Evolutionary conservation across 192 early-diverging fungal genomes (phyloP), one percentile per base, ranked within the genome.

Genomic region (Rhizophlyctis rosea): DNA sequence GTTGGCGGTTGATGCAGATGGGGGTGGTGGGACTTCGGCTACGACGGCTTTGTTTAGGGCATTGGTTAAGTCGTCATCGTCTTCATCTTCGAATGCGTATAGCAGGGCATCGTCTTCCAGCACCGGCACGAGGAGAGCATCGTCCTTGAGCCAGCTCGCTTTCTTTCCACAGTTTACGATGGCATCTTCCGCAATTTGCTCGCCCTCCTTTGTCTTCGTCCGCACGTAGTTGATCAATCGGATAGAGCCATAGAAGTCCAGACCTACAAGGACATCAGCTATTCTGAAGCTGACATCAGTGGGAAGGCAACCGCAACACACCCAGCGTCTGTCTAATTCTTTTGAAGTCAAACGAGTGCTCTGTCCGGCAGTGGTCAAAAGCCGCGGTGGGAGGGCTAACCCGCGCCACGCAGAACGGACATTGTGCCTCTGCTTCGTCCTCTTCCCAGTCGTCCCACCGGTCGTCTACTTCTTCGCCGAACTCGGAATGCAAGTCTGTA

Each of bases 221-320:
- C 63, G 87, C 52, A 95, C 83, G 56, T 86, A 88, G 71, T 98
- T 98, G 76, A 98, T 88, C 52, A 96, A 71, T 1, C 78, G 71
- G 30, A 98, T 87, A 4, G 87, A 89, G 56, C 82, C 76, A 79
- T 98, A 94, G 64, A 98, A 92, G 71, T 92, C 87, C 33, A 94
- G 77, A 23, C 57, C 81, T 65, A 24, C 33, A 58, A 11, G 7
- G 23, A 7, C 9, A 7, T 7, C 7, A 7, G 21, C 35, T n/a
- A 7, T 13, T 14, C n/a, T 25, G 13, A 25, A 7, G 21, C 24
- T 58, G 11, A 14, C 28, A 14, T 25, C 21, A 21, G 9, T 23
- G 9, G 28, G 51, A 23, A 14, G 5, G 51, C 7, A 53, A 53
- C 7, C 52, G 2, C 29, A 33, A 24, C 57, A 54, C 47, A 74